Evolutionary conservation across 2,329 filamentous ascomycete genomes (phyloP), one percentile per base, ranked within the genome.

Genomic region (Pestalotiopsis sp.): DNA sequence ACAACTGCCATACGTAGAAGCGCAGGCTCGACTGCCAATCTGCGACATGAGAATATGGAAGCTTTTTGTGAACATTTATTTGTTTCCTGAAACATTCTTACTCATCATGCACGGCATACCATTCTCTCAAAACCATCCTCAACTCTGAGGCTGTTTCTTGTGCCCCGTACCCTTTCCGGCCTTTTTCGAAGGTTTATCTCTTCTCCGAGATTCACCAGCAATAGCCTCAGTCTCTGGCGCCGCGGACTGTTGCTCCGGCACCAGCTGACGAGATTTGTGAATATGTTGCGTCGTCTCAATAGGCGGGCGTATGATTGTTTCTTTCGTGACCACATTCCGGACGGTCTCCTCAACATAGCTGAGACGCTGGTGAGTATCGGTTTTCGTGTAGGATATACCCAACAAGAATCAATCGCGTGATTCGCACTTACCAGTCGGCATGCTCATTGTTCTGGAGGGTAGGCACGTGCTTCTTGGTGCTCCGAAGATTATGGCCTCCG

Each of bases 111-210:
- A 23, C 20, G 20, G 20, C 20, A 23, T 23, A 23, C 20, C 2
- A 23, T 23, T 23, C 20, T 23, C 20, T 27, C 27, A 4, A 27
- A 27, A 27, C 6, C 27, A 27, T 27, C 27, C 27, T 27, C 3
- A 27, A 3, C 27, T 27, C 27, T 27, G 27, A 27, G 27, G 27
- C 27, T 27, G 27, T 5, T 27, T 27, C 27, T 27, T 49, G 45
- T n/a, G 45, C 17, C 7, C n/a, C 17, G 4, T 58, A 20, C 81
- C 11, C 5, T 49, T 52, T n/a, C 70, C 71, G 0, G 39, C 52
- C 20, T 27, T 38, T 13, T 27, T 38, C 23, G 61, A 13, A 4
- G 61, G 45, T 3, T 27, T 17, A 14, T 5, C 12, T 6, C 4
- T 14, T n/a, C 39, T 31, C 27, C 20, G 13, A 0, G 20, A 13